Percentiles rank a stretch among this genome's conserved stretches.
phyloP scores from a whole-genome alignment of 1,139 yeast genomes.

The Saccharomyces uvarum region DNA sequence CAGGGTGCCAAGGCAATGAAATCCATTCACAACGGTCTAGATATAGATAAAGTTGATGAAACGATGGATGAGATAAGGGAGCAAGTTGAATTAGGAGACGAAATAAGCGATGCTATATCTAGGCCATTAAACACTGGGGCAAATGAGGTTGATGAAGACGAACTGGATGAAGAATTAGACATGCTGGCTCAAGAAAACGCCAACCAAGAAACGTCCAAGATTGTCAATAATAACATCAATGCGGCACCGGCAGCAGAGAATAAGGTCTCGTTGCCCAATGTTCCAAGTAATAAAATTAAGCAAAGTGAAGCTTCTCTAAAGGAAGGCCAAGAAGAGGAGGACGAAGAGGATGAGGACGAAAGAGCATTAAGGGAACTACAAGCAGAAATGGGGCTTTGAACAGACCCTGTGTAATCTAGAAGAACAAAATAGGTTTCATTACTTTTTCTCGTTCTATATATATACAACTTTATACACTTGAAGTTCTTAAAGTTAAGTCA shows the following conservation, averaged over 20 bases:
- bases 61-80: constrained; percentile 99
- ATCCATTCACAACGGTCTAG: constrained; percentile 88
- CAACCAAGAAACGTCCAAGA: constrained; percentile 36
- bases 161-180: constrained; percentile 84
- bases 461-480: not conserved
- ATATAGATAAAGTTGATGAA: constrained; percentile 91
- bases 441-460: not conserved
- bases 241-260: constrained; percentile 14
- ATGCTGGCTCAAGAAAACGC: constrained; percentile 76
- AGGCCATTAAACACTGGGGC: constrained; percentile 79
- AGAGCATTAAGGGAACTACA: constrained; percentile 82
- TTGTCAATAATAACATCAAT: constrained; percentile 7
- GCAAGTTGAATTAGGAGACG: constrained; percentile 91
- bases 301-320: constrained; percentile 8
- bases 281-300: constrained; percentile 27
- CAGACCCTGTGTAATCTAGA: not conserved
- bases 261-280: constrained; percentile 36
- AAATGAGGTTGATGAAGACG: constrained; percentile 74
- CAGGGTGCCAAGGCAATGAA: constrained; percentile 97
- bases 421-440: not conserved
- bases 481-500: constrained; percentile 1
- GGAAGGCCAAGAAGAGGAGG: constrained; percentile 34
- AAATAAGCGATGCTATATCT: constrained; percentile 90
- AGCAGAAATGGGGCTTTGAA: constrained; percentile 87
- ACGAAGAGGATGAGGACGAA: constrained; percentile 80